Conservation (phyloP, 208 protist species). For the Wallacemonas sp. region DNA sequence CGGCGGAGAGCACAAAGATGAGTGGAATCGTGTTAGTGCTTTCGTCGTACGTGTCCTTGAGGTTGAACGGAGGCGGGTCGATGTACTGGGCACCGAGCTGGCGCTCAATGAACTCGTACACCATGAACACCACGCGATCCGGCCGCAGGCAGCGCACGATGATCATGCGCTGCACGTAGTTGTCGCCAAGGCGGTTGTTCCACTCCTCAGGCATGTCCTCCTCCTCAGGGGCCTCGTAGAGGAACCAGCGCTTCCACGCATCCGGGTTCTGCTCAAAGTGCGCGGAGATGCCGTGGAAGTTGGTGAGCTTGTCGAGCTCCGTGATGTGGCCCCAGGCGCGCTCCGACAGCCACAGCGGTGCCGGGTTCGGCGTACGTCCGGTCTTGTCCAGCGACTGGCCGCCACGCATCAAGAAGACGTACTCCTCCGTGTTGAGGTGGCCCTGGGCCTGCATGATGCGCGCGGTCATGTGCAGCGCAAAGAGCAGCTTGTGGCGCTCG, state of each 20-base stretch:
- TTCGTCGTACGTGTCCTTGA: slow-evolving; percentile 94
- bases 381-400: slow-evolving; percentile 95
- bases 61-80: slow-evolving; percentile 96
- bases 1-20: slow-evolving; percentile 98
- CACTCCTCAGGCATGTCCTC: slow-evolving; percentile 96
- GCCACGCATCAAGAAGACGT: slow-evolving; percentile 98
- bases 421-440: slow-evolving; percentile 96
- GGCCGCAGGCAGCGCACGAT: slow-evolving; percentile 97
- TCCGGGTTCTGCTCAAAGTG: slow-evolving; percentile 95
- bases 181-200: slow-evolving; percentile 79
- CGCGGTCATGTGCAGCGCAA: slow-evolving; percentile 98
- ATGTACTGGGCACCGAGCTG: slow-evolving; percentile 96
- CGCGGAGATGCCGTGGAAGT: slow-evolving; percentile 94
- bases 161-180: slow-evolving; percentile 97
- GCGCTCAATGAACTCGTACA: slow-evolving; percentile 95
- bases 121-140: slow-evolving; percentile 97
- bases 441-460: slow-evolving; percentile 94
- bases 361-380: slow-evolving; percentile 94
- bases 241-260: slow-evolving; percentile 96
- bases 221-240: slow-evolving; percentile 94
- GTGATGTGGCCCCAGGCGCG: slow-evolving; percentile 97
- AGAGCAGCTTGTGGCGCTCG: slow-evolving; percentile 99
- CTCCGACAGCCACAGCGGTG: slow-evolving; percentile 95
- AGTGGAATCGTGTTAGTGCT: slow-evolving; percentile 94
- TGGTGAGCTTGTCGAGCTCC: slow-evolving; percentile 96